phyloP scores from a whole-genome alignment of 768 basidiomycete genomes.

The Termitomyces sp. region DNA sequence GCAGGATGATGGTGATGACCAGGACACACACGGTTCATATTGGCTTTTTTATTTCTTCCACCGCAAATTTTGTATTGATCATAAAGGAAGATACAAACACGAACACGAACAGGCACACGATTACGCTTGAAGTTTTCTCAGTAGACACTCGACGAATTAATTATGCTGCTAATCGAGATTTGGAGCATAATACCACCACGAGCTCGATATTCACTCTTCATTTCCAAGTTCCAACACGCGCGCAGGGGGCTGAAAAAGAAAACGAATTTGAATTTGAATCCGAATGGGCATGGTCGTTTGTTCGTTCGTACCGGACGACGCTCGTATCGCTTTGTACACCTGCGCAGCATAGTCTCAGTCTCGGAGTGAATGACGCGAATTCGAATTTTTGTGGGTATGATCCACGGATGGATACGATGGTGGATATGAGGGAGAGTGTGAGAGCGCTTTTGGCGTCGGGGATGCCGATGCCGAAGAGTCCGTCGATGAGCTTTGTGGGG shows the following conservation, averaged over 20 bases:
- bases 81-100: neutral
- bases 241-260: no score
- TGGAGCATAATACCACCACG: no score
- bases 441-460: slow-evolving; percentile 35
- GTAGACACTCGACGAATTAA: slow-evolving; percentile 34
- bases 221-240: slow-evolving; percentile 27
- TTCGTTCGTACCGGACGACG: slow-evolving; percentile 45
- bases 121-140: slow-evolving; percentile 43
- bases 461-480: slow-evolving; percentile 66
- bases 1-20: no score
- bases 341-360: slow-evolving; percentile 7
- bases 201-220: slow-evolving; percentile 27
- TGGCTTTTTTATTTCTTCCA: neutral
- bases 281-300: slow-evolving; percentile 53
- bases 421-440: slow-evolving; percentile 29
- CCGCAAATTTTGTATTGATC: neutral
- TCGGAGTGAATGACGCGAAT: no score
- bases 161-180: slow-evolving; percentile 22
- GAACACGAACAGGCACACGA: no score
- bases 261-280: no score
- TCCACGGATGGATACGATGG: slow-evolving; percentile 18
- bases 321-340: slow-evolving; percentile 30
- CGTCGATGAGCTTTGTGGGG: slow-evolving; percentile 35
- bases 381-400: slow-evolving; percentile 4
- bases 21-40: slow-evolving; percentile 10